Base-by-base conservation (phyloP, 805 yeast species). In the Candida koratica region DNA sequence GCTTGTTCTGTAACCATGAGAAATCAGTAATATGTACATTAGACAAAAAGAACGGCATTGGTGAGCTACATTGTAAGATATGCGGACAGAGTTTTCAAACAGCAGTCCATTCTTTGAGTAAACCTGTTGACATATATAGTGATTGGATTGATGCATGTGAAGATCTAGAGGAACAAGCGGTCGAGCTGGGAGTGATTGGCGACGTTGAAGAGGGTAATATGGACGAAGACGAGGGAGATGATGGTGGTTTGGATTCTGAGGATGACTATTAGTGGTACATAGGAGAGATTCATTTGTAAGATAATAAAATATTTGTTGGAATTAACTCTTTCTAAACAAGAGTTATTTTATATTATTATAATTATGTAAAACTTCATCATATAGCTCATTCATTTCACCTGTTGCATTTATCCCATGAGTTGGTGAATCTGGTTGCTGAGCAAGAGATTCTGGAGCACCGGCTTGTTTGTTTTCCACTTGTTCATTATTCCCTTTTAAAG, bases 131-230 rank as follows among this genome's bases (percentile, higher is more conserved):
- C 61, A 84, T 90, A 11, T 90, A 90, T 56, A 82, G 95, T 32
- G 97, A 90, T 58, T 90, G 98, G 98, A 87, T 87, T 36, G 98
- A 90, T 67, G 97, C 97, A 1, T 84, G 90, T 61, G 94, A 84
- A 51, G 87, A 84, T 22, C 82, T 84, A 35, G 85, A 83, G 46
- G 86, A 81, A 19, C 64, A 64, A 17, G 65, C 59, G 4, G 57
- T 15, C 3, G 17, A 22, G 10, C 23, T 46, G 12, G 46, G 41
- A 10, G 56, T 51, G 7, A 54, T 28, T 6, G 33, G 16, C 9
- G 49, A 38, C 4, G 28, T 8, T 13, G 28, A 6, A n/a, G 52
- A 46, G 27, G 55, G 12, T 24, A 52, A 46, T 28, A 55, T 41
- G 4, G 58, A 43, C 4, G 60, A 51, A 12, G 48, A 49, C 6